phyloP scores from a whole-genome alignment of 2,329 filamentous ascomycete species.

The Fusarium sublunatum region DNA sequence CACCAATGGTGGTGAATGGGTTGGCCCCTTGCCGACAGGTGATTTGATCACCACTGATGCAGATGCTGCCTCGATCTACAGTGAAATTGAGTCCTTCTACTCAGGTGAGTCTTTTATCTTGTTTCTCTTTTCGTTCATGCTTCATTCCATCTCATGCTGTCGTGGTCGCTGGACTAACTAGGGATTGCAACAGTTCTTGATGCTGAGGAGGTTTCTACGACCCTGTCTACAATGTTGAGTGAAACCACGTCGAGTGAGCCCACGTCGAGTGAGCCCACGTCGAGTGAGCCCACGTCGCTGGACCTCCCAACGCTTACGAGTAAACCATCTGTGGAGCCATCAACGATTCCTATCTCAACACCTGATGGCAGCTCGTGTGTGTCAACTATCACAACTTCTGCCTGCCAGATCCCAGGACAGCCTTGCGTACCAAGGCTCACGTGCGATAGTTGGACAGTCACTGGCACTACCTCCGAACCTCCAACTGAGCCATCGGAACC shows the following conservation, averaged over 20 bases:
- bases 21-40: conserved; percentile 1
- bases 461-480: neutral
- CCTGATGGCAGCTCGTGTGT: no score
- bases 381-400: no score
- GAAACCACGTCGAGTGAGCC: neutral
- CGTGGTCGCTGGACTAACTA: no score
- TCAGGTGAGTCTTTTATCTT: conserved; percentile 7
- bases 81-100: conserved; percentile 7
- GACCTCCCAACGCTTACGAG: conserved; percentile 3
- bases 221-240: conserved; percentile 1
- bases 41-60: conserved; percentile 1
- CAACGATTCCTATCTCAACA: no score
- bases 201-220: conserved; percentile 10
- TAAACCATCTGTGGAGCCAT: no score
- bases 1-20: conserved; percentile 2
- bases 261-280: neutral
- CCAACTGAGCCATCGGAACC: neutral
- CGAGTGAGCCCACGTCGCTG: neutral
- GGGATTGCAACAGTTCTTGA: neutral
- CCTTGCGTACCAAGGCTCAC: no score
- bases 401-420: no score
- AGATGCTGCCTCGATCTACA: conserved; percentile 1
- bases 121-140: no score
- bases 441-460: no score
- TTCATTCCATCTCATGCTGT: no score